phyloP scores from a whole-genome alignment of 1,284 basidiomycete species.

The Malassezia sp. region DNA sequence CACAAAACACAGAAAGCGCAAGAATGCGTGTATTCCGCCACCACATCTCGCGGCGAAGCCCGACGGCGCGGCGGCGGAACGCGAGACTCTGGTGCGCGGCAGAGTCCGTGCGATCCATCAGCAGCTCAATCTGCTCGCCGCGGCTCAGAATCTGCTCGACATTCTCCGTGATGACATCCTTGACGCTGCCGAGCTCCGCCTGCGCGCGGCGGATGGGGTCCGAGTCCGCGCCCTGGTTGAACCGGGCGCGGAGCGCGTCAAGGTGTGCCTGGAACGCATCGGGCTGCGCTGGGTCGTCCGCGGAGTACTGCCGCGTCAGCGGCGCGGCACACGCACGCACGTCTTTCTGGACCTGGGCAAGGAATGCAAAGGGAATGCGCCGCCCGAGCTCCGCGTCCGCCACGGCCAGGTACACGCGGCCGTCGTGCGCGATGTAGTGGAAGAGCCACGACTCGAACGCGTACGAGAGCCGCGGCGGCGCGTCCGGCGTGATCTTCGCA shows the following conservation, averaged over 20 bases:
- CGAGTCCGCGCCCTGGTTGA: conserved; percentile 75
- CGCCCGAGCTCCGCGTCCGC: conserved; percentile 63
- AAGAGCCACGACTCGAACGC: conserved; percentile 65
- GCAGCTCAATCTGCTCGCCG: conserved; percentile 86
- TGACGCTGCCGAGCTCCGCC: conserved; percentile 78
- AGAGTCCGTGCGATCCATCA: conserved; percentile 93
- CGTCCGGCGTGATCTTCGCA: conserved; percentile 79
- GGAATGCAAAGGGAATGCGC: conserved; percentile 85
- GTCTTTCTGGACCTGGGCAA: conserved; percentile 70
- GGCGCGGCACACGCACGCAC: conserved; percentile 33
- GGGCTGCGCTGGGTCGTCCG: not conserved
- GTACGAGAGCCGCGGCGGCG: conserved; percentile 77
- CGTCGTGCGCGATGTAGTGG: conserved; percentile 57
- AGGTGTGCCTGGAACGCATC: conserved; percentile 18
- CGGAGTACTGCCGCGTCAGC: not conserved
- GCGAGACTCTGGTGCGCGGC: conserved; percentile 92
- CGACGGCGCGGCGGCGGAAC: conserved; percentile 78
- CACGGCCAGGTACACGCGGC: conserved; percentile 77
- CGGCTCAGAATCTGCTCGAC: conserved; percentile 68
- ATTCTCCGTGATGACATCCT: conserved; percentile 78
- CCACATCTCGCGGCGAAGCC: conserved; percentile 84
- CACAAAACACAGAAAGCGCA: conserved; percentile 61
- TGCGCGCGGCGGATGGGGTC: conserved; percentile 85
- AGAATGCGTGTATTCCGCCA: conserved; percentile 64
- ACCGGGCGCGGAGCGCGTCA: conserved; percentile 53